Evolutionary conservation across 129 eudicot species (phyloP).

Genomic region (Heracleum sosnowskyi): DNA sequence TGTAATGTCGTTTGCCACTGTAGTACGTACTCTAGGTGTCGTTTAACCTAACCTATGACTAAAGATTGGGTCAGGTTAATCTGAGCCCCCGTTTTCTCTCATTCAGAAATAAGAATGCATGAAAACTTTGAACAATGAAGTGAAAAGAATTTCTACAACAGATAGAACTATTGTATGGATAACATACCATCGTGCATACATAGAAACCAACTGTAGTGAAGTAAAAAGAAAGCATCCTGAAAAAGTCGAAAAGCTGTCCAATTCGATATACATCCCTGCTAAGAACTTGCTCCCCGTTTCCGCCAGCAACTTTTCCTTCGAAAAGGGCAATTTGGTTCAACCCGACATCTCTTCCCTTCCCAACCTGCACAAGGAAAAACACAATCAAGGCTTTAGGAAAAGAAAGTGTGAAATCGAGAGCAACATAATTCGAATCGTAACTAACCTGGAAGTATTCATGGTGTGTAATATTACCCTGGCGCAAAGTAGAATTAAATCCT

Average conservation of each 20-base stretch:
- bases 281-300: slow-evolving; percentile 95
- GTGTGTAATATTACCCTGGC: slow-evolving; percentile 97
- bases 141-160: background rate
- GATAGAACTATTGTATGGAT: background rate
- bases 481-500: slow-evolving; percentile 92
- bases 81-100: too few species aligned
- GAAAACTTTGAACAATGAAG: background rate
- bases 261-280: slow-evolving; percentile 90
- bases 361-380: slow-evolving; percentile 50
- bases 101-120: slow-evolving; percentile 13
- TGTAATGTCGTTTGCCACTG: too few species aligned
- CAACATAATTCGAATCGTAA: background rate
- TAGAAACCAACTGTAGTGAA: slow-evolving; percentile 89
- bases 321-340: slow-evolving; percentile 91
- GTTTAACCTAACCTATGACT: too few species aligned
- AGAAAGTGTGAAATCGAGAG: background rate
- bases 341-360: slow-evolving; percentile 98
- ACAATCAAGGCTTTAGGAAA: background rate
- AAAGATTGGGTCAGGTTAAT: too few species aligned
- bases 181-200: slow-evolving; percentile 88
- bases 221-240: slow-evolving; percentile 93
- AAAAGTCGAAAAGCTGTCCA: slow-evolving; percentile 95
- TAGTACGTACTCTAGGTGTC: too few species aligned
- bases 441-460: slow-evolving; percentile 96
- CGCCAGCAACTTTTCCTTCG: slow-evolving; percentile 99